A percentile compares a stretch with the other conserved stretches of the same genome.
phyloP scores from a whole-genome alignment of 768 basidiomycete genomes.

The Flagelloscypha sp. region DNA sequence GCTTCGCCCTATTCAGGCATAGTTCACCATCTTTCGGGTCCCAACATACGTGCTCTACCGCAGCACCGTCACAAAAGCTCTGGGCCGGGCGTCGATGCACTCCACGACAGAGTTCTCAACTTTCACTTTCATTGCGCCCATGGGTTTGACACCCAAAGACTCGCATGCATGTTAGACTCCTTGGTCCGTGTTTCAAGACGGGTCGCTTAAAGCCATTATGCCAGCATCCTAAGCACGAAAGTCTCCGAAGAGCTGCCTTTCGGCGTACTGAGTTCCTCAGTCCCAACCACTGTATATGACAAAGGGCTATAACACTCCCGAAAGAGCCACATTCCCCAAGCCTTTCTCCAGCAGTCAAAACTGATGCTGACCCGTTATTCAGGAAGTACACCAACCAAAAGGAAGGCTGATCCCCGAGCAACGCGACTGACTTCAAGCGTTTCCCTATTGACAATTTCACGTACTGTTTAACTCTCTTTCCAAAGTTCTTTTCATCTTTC shows the following conservation, averaged over 20 bases:
- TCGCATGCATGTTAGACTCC: constrained; percentile 55
- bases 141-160: constrained; percentile 49
- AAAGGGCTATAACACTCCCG: constrained; percentile 59
- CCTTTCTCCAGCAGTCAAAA: constrained; percentile 54
- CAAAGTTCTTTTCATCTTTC: constrained; percentile 80
- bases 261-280: constrained; percentile 56
- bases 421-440: constrained; percentile 67
- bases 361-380: constrained; percentile 59
- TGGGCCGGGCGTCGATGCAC: constrained; percentile 69
- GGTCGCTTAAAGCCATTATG: constrained; percentile 74
- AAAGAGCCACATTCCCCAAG: constrained; percentile 53
- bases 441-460: constrained; percentile 78
- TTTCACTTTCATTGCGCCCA: constrained; percentile 63
- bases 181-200: constrained; percentile 79
- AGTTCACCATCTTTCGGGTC: constrained; percentile 90
- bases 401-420: constrained; percentile 43
- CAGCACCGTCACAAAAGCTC: constrained; percentile 67
- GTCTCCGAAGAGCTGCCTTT: constrained; percentile 45
- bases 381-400: constrained; percentile 46
- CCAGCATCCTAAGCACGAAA: constrained; percentile 65
- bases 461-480: constrained; percentile 76
- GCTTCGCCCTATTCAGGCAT: constrained; percentile 83
- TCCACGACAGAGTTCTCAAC: constrained; percentile 55
- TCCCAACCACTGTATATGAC: constrained; percentile 48
- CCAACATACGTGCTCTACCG: constrained; percentile 79